These are phyloP conservation scores for Fusarium verticillioides DNA, from an alignment of 2,329 filamentous ascomycete genomes.

Conservation along the genomic window DNA sequence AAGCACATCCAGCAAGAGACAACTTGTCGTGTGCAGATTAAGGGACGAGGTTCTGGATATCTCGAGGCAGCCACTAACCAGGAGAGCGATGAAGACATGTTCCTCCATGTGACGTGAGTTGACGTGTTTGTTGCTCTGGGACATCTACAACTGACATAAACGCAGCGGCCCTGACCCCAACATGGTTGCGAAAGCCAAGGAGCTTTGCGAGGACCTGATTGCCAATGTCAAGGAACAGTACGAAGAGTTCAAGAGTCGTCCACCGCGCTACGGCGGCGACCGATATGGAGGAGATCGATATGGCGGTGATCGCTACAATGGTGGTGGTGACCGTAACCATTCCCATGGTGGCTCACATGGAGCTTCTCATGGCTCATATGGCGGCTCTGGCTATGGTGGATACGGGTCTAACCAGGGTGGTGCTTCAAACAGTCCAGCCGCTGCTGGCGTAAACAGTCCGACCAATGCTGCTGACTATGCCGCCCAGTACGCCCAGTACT, in stretches of 20 bases:
- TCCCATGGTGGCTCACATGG: conserved; percentile 47
- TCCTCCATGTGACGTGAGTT: conserved; percentile 89
- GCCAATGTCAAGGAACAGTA: conserved; percentile 89
- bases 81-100: conserved; percentile 97
- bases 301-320: conserved; percentile 50
- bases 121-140: too few relatives aligned
- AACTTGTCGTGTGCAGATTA: conserved; percentile 96
- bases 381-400: conserved; percentile 44
- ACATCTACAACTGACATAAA: conserved; percentile 47
- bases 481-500: conserved; percentile 87
- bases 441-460: conserved; percentile 45
- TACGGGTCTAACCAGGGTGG: conserved; percentile 45
- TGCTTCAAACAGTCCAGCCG: conserved; percentile 52
- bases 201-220: conserved; percentile 88
- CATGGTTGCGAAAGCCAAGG: conserved; percentile 88
- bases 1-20: conserved; percentile 99
- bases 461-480: conserved; percentile 69
- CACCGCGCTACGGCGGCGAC: conserved; percentile 67
- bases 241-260: conserved; percentile 87
- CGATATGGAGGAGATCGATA: conserved; percentile 58
- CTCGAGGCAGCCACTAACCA: conserved; percentile 87
- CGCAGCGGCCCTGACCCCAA: conserved; percentile 83
- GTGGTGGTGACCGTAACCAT: conserved; percentile 53
- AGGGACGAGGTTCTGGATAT: conserved; percentile 94
- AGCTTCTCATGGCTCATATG: conserved; percentile 43